A percentile compares a stretch with the other conserved stretches of the same genome.
Evolutionary conservation across 345 rosid genomes (phyloP).

Genomic region (Eucalyptus erythrocorys): DNA sequence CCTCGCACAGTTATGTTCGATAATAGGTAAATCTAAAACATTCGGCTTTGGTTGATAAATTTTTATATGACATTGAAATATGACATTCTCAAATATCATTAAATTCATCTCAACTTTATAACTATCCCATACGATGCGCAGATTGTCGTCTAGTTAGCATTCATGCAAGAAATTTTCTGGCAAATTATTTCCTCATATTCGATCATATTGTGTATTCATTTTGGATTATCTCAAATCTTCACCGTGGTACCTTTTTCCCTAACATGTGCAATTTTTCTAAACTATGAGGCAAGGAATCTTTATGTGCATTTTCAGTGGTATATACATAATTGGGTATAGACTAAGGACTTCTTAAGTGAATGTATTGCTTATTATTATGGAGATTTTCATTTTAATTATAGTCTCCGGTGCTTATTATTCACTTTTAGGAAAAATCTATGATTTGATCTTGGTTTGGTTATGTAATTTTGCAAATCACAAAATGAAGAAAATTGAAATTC

Average conservation of each 20-base stretch:
- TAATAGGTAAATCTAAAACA: not conserved
- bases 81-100: not conserved
- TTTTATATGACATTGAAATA: not conserved
- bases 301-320: not conserved
- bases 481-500: not conserved
- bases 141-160: not conserved
- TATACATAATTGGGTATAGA: not conserved
- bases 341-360: not conserved
- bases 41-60: not conserved
- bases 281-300: not conserved
- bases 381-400: not conserved
- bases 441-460: not conserved
- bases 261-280: not conserved
- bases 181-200: not conserved
- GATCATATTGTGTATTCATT: not conserved
- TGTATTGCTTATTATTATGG: not conserved
- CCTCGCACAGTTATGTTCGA: not conserved
- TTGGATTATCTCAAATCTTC: not conserved
- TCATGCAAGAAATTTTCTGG: not conserved
- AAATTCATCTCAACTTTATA: not conserved
- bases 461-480: not conserved
- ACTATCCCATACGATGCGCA: fast-evolving
- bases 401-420: not conserved
- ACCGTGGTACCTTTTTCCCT: not conserved
- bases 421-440: not conserved